Conservation (phyloP, 2,329 filamentous ascomycete species). For the Zymoseptoria ardabiliae region DNA sequence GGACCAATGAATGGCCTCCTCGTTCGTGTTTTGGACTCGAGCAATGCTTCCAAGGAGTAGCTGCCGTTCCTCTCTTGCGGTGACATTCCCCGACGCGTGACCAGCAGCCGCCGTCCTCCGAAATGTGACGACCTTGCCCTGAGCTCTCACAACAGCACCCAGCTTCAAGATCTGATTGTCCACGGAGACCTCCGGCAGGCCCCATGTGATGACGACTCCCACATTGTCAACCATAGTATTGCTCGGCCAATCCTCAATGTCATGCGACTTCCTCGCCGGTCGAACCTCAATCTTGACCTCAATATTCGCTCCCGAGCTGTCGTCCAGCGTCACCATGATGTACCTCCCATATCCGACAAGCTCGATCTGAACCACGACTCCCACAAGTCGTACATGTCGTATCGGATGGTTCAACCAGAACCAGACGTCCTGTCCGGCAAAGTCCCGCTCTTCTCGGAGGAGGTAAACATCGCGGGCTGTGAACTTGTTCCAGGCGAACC, state of each 20-base stretch:
- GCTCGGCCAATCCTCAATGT: slow-evolving; percentile 23
- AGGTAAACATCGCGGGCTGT: slow-evolving; percentile 48
- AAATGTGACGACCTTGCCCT: slow-evolving; percentile 49
- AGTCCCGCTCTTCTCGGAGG: slow-evolving; percentile 42
- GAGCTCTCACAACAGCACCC: slow-evolving; percentile 49
- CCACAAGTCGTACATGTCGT: slow-evolving; percentile 41
- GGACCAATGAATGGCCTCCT: slow-evolving; percentile 49
- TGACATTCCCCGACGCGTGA: slow-evolving; percentile 51
- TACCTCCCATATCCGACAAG: slow-evolving; percentile 32
- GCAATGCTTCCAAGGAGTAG: slow-evolving; percentile 48
- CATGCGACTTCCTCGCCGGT: slow-evolving; percentile 22
- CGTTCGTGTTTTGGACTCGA: slow-evolving; percentile 44
- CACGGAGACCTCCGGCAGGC: slow-evolving; percentile 39
- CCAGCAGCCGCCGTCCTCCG: slow-evolving; percentile 46
- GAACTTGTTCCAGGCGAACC: slow-evolving; percentile 56
- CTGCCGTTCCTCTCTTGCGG: slow-evolving; percentile 44
- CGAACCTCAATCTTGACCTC: slow-evolving; percentile 46
- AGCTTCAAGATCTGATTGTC: slow-evolving; percentile 32
- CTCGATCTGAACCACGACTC: slow-evolving; percentile 38
- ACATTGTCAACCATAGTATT: slow-evolving; percentile 35
- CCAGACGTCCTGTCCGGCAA: slow-evolving; percentile 49
- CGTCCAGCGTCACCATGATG: slow-evolving; percentile 50
- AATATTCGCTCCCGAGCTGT: slow-evolving; percentile 52
- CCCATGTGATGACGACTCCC: slow-evolving; percentile 29
- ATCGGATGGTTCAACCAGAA: slow-evolving; percentile 49